Percentiles rank a stretch among this genome's conserved stretches.
phyloP scores from a whole-genome alignment of 208 protist genomes.

The Crithidia fasciculata region DNA sequence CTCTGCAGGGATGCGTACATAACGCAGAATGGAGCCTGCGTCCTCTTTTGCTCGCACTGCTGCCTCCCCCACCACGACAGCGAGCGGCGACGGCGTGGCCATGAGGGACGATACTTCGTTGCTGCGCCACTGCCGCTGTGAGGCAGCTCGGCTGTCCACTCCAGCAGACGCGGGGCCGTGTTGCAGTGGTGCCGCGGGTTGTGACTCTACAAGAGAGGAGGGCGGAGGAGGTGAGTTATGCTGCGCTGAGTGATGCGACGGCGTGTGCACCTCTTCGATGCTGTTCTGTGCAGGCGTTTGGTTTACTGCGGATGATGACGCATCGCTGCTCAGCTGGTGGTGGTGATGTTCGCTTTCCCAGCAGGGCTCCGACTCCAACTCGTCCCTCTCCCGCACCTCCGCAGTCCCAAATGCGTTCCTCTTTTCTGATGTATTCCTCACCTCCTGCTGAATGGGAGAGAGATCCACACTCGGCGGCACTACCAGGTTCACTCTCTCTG shows the following conservation, averaged over 20 bases:
- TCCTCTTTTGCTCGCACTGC: not conserved
- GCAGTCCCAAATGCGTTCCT: not conserved
- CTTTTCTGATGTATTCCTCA: not conserved
- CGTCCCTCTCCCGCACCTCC: not conserved
- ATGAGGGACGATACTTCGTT: too few relatives aligned
- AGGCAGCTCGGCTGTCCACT: too few relatives aligned
- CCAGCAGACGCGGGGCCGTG: too few relatives aligned
- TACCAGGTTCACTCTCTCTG: too few relatives aligned
- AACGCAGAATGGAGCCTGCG: constrained; percentile 6
- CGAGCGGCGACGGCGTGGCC: too few relatives aligned
- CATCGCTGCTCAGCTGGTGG: not conserved
- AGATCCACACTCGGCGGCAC: too few relatives aligned
- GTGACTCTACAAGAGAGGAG: too few relatives aligned
- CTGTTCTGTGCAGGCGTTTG: not conserved
- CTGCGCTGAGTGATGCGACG: not conserved
- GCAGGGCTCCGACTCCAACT: constrained; percentile 12
- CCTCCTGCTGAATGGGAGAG: not conserved
- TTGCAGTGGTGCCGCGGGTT: too few relatives aligned
- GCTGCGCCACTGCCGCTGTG: too few relatives aligned
- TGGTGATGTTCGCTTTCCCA: constrained; percentile 2
- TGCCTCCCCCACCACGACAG: too few relatives aligned
- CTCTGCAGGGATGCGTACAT: constrained; percentile 2
- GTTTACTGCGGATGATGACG: not conserved
- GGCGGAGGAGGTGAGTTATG: not conserved
- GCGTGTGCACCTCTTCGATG: not conserved